Conservation (phyloP, 441 rosid species). For the Bruguiera hainesii region DNA sequence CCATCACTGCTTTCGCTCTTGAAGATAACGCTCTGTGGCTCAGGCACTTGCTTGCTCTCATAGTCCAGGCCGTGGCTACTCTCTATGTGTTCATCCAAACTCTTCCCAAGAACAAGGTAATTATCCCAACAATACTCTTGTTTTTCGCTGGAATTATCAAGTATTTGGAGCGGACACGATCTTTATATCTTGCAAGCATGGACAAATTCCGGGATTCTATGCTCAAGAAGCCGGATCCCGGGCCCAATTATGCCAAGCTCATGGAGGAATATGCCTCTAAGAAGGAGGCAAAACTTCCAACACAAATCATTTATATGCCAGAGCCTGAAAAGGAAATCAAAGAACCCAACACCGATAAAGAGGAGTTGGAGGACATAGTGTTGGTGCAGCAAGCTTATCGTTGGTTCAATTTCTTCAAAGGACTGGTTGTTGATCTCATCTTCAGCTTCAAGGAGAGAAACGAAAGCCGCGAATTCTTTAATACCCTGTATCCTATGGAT, state of each 20-base stretch:
- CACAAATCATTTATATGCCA: conserved; percentile 22
- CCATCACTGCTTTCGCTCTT: conserved; percentile 58
- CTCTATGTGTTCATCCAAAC: conserved; percentile 44
- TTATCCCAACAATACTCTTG: conserved; percentile 35
- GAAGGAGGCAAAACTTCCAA: conserved; percentile 30
- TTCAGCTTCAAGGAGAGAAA: conserved; percentile 34
- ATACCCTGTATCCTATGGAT: conserved; percentile 11
- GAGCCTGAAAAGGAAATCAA: conserved; percentile 34
- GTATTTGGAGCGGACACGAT: conserved; percentile 47
- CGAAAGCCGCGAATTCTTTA: conserved; percentile 39
- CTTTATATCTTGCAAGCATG: conserved; percentile 51
- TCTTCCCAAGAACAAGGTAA: conserved; percentile 24
- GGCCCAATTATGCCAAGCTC: conserved; percentile 49
- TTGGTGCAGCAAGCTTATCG: conserved; percentile 24
- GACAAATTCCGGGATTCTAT: conserved; percentile 46
- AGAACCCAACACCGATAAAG: neutral
- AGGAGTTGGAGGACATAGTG: conserved; percentile 13
- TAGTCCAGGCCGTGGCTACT: conserved; percentile 37
- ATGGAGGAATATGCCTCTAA: conserved; percentile 47
- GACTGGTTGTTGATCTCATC: conserved; percentile 39
- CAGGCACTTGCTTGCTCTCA: conserved; percentile 44
- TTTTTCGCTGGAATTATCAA: conserved; percentile 46
- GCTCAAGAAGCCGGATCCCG: conserved; percentile 40
- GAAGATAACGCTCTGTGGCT: conserved; percentile 61
- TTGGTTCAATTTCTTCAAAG: neutral